phyloP scores from a whole-genome alignment of 2,329 filamentous ascomycete species.

The Lecanosticta acicola region DNA sequence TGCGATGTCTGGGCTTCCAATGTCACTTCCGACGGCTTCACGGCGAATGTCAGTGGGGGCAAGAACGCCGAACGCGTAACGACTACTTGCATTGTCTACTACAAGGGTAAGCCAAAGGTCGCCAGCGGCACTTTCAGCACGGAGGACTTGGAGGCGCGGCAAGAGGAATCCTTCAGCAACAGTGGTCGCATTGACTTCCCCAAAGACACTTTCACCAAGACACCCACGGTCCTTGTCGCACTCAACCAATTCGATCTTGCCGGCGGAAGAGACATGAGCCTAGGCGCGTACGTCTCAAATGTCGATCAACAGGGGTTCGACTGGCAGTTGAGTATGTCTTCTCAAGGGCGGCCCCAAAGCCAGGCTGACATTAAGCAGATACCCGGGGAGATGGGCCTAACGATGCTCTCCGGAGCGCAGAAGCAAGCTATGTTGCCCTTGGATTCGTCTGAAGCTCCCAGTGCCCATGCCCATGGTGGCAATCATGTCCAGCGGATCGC shows the following conservation, averaged over 20 bases:
- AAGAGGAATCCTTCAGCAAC: not conserved
- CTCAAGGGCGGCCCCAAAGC: too few relatives aligned
- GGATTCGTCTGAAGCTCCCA: slow-evolving; percentile 3
- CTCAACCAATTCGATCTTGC: slow-evolving; percentile 6
- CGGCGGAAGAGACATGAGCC: slow-evolving; percentile 1
- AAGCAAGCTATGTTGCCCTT: slow-evolving; percentile 6
- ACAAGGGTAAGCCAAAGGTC: slow-evolving; percentile 16
- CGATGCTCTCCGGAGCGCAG: slow-evolving; percentile 5
- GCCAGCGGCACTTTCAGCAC: slow-evolving; percentile 14
- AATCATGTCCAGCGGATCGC: slow-evolving; percentile 44
- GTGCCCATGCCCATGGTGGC: not conserved
- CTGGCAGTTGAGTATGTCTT: slow-evolving; percentile 7
- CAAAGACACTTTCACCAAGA: slow-evolving; percentile 8
- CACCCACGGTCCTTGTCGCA: slow-evolving; percentile 15
- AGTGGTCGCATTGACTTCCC: slow-evolving; percentile 10
- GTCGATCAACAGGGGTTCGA: slow-evolving; percentile 2
- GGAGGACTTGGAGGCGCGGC: slow-evolving; percentile 4
- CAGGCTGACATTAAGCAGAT: slow-evolving; percentile 3
- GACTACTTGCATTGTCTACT: slow-evolving; percentile 14
- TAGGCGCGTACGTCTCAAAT: slow-evolving; percentile 3
- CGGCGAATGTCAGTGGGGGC: slow-evolving; percentile 11
- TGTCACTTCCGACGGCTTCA: slow-evolving; percentile 14
- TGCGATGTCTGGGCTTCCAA: slow-evolving; percentile 10
- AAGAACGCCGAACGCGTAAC: slow-evolving; percentile 10
- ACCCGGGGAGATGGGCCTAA: slow-evolving; percentile 1